Percentiles rank a stretch among this genome's conserved stretches.
phyloP scores from a whole-genome alignment of 371 early-diverging fungal genomes.

The Mortierella sp. region DNA sequence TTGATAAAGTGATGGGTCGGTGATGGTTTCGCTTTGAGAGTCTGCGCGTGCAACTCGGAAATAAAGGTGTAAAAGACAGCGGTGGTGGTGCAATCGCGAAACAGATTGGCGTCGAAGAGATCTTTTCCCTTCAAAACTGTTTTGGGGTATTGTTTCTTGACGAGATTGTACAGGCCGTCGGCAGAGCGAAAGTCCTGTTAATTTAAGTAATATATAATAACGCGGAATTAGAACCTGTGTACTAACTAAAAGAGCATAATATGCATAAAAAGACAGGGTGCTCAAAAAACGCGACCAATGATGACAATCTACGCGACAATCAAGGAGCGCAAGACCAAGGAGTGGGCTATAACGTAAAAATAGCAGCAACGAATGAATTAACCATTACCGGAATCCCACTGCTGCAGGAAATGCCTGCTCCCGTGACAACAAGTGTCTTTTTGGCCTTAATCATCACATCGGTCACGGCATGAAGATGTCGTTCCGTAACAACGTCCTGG shows the following conservation, averaged over 20 bases:
- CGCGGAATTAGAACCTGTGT: too few species aligned
- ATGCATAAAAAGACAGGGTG: too few species aligned
- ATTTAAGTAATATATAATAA: neutral
- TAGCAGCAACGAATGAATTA: neutral
- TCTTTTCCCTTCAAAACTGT: constrained; percentile 89
- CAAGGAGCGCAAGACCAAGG: neutral
- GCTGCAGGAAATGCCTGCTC: constrained; percentile 94
- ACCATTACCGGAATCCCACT: constrained; percentile 88
- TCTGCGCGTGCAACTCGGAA: constrained; percentile 86
- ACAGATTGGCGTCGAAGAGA: constrained; percentile 95
- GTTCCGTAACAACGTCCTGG: constrained; percentile 56
- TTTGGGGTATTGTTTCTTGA: constrained; percentile 83
- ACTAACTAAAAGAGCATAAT: too few species aligned
- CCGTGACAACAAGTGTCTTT: constrained; percentile 85
- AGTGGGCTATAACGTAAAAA: neutral
- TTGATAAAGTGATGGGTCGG: constrained; percentile 91
- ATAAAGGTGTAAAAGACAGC: constrained; percentile 95
- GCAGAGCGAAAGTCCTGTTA: constrained; percentile 86
- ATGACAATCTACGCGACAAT: neutral
- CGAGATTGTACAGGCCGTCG: constrained; percentile 82
- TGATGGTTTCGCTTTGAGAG: constrained; percentile 82
- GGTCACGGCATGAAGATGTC: constrained; percentile 60
- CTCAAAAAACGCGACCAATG: too few species aligned
- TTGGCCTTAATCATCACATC: constrained; percentile 72
- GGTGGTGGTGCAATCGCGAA: constrained; percentile 79